phyloP scores from a whole-genome alignment of 192 early-diverging fungal species.

The Linnemannia exigua region DNA sequence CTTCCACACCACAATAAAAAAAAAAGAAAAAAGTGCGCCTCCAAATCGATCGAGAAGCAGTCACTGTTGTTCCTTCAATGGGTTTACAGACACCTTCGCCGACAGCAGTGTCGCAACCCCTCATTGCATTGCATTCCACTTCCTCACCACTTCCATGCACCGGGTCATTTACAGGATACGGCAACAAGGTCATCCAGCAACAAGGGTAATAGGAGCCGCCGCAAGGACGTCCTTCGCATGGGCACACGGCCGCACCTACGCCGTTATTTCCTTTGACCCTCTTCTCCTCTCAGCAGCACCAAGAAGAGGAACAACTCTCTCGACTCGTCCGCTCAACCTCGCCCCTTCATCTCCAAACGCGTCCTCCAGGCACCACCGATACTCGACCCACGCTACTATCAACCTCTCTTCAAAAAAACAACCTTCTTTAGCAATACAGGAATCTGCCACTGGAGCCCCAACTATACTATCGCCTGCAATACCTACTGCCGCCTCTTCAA shows the following conservation, averaged over 20 bases:
- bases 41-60: neutral
- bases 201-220: neutral
- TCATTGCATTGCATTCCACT: neutral
- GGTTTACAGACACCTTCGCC: no score
- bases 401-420: neutral
- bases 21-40: constrained; percentile 9
- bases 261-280: constrained; percentile 4
- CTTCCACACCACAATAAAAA: neutral
- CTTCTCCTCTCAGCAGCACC: neutral
- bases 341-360: neutral
- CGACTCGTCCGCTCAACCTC: neutral
- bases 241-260: neutral
- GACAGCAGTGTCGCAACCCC: no score
- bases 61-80: constrained; percentile 10
- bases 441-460: neutral
- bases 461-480: neutral
- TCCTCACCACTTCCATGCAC: constrained; percentile 12
- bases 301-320: neutral
- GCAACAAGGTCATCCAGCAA: neutral
- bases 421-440: neutral
- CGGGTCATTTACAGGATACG: constrained; percentile 18
- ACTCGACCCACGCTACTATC: constrained; percentile 8
- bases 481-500: neutral
- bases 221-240: neutral
- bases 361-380: neutral